Evolutionary conservation across 2,329 filamentous ascomycete species (phyloP), one percentile per base, ranked within the genome.

Genomic region (Pestalotiopsis sp.): DNA sequence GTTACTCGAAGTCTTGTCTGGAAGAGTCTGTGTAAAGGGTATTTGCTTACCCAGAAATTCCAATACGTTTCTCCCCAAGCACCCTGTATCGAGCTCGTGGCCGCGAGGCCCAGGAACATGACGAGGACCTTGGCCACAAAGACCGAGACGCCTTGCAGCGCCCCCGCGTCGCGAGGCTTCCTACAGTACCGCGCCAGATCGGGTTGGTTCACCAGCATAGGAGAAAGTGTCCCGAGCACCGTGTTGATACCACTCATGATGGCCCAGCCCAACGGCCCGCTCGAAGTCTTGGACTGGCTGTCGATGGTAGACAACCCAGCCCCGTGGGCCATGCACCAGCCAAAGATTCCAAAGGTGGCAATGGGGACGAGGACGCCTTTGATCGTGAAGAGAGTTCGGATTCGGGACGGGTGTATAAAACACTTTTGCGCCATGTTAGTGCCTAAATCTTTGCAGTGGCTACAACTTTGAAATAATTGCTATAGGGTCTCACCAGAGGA

Each of bases 151-250:
- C 77, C 77, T 68, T 79, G 79, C 3, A 78, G 67, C 70, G 72
- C 74, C 5, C 73, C 74, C 0, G 78, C 76, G 55, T 80, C 76
- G 23, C 73, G 68, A 0, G 79, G 72, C 63, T 73, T 75, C 58
- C 74, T 74, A 65, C 75, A 77, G 69, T 81, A 81, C 4, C 79
- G 74, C 12, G 79, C 75, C 12, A 81, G 72, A 69, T 81, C 79
- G 14, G 79, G 79, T 45, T 81, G 79, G 58, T 77, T 81, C 14
- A 81, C 77, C 20, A 80, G 70, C 70, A 80, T 73, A 5, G 77
- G 77, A 5, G 74, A 79, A 38, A 78, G 76, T 14, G 72, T 74
- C 9, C 80, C 80, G 73, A 82, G 76, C 67, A 81, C 77, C 64
- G 77, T 74, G 71, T 81, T 82, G 68, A 82, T 78, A 55, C 79